Conservation (phyloP, 305 asterid species). For the Euphrasia arctica region DNA sequence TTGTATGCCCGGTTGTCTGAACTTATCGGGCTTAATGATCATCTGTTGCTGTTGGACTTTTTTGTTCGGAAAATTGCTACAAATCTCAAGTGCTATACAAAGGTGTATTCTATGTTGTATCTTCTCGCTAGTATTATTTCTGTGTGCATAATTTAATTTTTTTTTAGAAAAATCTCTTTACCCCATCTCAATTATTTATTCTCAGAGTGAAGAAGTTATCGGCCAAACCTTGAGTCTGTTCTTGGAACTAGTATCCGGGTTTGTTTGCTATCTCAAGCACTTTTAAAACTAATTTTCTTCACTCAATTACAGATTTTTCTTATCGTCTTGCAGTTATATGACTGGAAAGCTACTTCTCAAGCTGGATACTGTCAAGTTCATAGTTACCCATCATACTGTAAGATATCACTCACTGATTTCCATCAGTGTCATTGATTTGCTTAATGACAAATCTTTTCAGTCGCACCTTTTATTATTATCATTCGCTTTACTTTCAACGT, state of each 20-base stretch:
- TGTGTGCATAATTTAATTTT: neutral
- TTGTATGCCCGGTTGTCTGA: conserved; percentile 85
- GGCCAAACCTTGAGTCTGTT: conserved; percentile 90
- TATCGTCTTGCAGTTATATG: conserved; percentile 64
- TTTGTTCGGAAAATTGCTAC: conserved; percentile 85
- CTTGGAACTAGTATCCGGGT: conserved; percentile 98
- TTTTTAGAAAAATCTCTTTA: too few relatives aligned
- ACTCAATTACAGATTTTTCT: conserved; percentile 13
- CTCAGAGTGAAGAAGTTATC: conserved; percentile 91
- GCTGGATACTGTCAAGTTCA: conserved; percentile 90
- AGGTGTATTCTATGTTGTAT: conserved; percentile 45
- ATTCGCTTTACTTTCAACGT: conserved; percentile 9
- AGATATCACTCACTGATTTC: conserved; percentile 27
- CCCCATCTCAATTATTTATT: conserved; percentile 26
- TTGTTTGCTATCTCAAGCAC: conserved; percentile 24
- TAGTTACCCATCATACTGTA: conserved; percentile 82
- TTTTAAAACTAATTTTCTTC: conserved; percentile 9
- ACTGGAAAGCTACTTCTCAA: conserved; percentile 94
- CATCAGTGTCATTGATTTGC: conserved; percentile 17
- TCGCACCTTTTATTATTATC: conserved; percentile 4
- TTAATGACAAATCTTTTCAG: conserved; percentile 19
- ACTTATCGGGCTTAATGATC: conserved; percentile 97
- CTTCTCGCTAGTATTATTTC: neutral
- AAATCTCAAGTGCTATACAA: conserved; percentile 85
- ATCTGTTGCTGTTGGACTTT: conserved; percentile 77